A percentile compares a stretch with the other conserved stretches of the same genome.
Conservation (phyloP, 371 early-diverging fungal species). For the Rhizopus sp. region DNA sequence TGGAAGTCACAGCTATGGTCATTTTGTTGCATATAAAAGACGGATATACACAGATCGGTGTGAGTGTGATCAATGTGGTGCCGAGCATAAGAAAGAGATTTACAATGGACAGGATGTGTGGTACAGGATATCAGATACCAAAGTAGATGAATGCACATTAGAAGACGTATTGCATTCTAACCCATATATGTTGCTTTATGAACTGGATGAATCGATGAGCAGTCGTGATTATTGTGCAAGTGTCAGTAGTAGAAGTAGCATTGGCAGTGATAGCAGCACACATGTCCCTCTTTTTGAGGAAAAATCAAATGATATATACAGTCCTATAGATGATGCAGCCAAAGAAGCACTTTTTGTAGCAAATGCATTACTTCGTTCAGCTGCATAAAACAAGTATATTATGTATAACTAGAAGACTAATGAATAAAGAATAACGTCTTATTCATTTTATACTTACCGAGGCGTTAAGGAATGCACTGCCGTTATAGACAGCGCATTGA, state of each 20-base stretch:
- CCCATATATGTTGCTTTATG: slow-evolving; percentile 92
- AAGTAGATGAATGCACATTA: slow-evolving; percentile 70
- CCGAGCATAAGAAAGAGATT: not conserved
- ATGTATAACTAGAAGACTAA: no score
- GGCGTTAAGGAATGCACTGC: no score
- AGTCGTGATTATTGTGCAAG: not conserved
- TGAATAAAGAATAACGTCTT: no score
- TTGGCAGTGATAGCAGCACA: not conserved
- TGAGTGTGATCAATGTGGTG: slow-evolving; percentile 27
- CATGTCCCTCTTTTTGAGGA: not conserved
- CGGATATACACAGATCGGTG: slow-evolving; percentile 41
- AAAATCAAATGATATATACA: slow-evolving; percentile 2
- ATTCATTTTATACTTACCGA: no score
- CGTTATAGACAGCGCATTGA: no score
- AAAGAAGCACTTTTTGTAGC: slow-evolving; percentile 39
- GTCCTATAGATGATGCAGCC: slow-evolving; percentile 12
- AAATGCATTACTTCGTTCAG: slow-evolving; percentile 18
- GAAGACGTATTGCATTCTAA: slow-evolving; percentile 70
- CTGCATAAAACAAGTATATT: no score
- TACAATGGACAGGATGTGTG: slow-evolving; percentile 33
- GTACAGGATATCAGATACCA: slow-evolving; percentile 87
- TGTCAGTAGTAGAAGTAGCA: slow-evolving; percentile 1
- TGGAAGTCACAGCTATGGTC: slow-evolving; percentile 88
- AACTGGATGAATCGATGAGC: slow-evolving; percentile 32
- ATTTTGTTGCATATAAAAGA: slow-evolving; percentile 89